Evolutionary conservation across 495 filamentous ascomycete genomes (phyloP).

Genomic region (Podospora didyma): DNA sequence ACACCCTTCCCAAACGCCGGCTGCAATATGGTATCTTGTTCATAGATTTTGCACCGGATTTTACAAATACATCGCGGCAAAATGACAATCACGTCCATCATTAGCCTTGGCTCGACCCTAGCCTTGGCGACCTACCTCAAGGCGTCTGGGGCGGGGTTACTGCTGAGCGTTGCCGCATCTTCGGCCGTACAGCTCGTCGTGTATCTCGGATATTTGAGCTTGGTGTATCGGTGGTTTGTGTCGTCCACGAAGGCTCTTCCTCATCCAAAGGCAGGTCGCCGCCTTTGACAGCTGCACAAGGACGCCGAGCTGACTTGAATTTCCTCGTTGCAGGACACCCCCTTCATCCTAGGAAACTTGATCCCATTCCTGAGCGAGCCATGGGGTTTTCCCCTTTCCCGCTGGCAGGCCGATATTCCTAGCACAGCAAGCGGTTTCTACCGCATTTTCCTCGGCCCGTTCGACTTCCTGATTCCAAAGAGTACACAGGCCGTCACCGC

Average conservation of each 20-base stretch:
- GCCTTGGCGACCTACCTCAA: not conserved
- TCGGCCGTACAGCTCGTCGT: not conserved
- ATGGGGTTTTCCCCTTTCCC: not conserved
- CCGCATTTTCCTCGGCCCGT: not conserved
- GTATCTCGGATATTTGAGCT: not conserved
- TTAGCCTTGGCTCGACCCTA: not conserved
- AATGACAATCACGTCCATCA: not conserved
- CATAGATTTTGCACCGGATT: not conserved
- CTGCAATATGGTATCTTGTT: not conserved
- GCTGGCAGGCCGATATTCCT: not conserved
- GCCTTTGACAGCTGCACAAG: not conserved
- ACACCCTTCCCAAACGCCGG: not conserved
- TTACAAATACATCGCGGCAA: not conserved
- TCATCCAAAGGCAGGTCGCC: not conserved
- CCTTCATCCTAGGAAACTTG: not conserved
- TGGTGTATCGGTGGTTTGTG: not conserved
- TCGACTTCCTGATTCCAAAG: constrained; percentile 1
- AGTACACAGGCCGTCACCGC: not conserved
- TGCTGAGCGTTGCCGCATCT: not conserved
- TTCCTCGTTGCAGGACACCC: not conserved
- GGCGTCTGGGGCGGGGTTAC: not conserved
- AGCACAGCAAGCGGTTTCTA: not conserved
- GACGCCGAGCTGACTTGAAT: not conserved
- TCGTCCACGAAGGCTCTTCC: not conserved
- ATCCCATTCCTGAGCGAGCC: not conserved